These are phyloP conservation scores for Karstenula rhodostoma DNA, from an alignment of 2,329 filamentous ascomycete genomes.

Conservation along the genomic window DNA sequence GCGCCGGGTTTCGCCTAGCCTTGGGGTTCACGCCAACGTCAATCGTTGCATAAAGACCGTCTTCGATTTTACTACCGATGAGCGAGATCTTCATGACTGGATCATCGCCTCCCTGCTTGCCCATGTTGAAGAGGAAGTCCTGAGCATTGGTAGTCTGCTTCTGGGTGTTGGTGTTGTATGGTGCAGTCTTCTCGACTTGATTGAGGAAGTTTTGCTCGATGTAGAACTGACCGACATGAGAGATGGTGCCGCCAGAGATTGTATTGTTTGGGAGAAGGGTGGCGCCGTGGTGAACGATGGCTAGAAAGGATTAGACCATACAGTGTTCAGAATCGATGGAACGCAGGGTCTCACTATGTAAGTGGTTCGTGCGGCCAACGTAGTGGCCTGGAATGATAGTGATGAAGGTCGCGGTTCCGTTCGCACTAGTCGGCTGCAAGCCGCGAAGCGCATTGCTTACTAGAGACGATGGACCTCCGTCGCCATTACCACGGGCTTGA, in stretches of 20 bases:
- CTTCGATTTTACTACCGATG: slow-evolving; percentile 55
- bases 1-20: slow-evolving; percentile 35
- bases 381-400: slow-evolving; percentile 58
- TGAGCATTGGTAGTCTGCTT: slow-evolving; percentile 59
- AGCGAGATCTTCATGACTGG: slow-evolving; percentile 67
- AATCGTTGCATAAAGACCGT: slow-evolving; percentile 42
- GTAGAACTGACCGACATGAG: slow-evolving; percentile 71
- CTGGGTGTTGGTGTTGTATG: slow-evolving; percentile 56
- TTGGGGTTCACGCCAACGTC: slow-evolving; percentile 43
- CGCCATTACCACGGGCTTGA: slow-evolving; percentile 45
- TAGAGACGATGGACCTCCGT: slow-evolving; percentile 37
- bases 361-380: slow-evolving; percentile 41
- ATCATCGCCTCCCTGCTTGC: slow-evolving; percentile 58
- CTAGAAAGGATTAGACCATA: slow-evolving; percentile 21
- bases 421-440: slow-evolving; percentile 55
- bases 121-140: slow-evolving; percentile 60
- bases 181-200: slow-evolving; percentile 57
- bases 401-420: slow-evolving; percentile 60
- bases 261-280: slow-evolving; percentile 60
- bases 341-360: slow-evolving; percentile 36
- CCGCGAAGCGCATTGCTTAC: slow-evolving; percentile 56
- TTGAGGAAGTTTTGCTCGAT: slow-evolving; percentile 67
- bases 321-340: neutral
- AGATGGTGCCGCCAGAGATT: slow-evolving; percentile 59
- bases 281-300: slow-evolving; percentile 48